Evolutionary conservation across 2,329 filamentous ascomycete species (phyloP).

Genomic region (Byssothecium circinans): DNA sequence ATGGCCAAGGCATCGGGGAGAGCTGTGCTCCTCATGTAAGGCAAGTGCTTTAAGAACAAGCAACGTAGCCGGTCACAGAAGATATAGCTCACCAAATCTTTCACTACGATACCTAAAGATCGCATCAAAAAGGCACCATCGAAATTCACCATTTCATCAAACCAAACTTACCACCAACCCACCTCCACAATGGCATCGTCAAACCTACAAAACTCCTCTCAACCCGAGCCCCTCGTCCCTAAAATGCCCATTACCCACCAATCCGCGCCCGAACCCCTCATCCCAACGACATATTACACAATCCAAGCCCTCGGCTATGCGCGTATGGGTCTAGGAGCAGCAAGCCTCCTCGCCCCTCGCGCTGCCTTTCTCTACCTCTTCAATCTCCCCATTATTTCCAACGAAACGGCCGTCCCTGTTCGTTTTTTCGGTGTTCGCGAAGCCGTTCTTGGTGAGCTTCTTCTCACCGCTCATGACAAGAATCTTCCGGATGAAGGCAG

Average conservation of each 20-base stretch:
- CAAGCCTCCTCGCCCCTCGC: constrained; percentile 23
- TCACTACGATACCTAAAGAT: not conserved
- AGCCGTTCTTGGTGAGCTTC: constrained; percentile 24
- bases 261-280: constrained; percentile 8
- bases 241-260: constrained; percentile 11
- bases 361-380: constrained; percentile 22
- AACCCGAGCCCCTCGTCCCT: constrained; percentile 20
- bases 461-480: constrained; percentile 26
- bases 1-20: not conserved
- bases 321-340: constrained; percentile 22
- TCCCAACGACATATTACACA: constrained; percentile 10
- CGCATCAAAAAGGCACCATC: not conserved
- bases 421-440: constrained; percentile 31
- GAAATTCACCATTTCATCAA: not conserved
- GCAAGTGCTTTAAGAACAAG: not conserved
- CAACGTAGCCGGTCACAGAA: not conserved
- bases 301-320: constrained; percentile 24
- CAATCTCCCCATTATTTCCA: constrained; percentile 17
- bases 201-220: not conserved
- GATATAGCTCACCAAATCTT: too few relatives aligned
- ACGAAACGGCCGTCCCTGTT: constrained; percentile 11
- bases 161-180: not conserved
- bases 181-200: constrained; percentile 16
- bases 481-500: constrained; percentile 13
- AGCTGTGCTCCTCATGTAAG: not conserved